Conservation (phyloP, 108 stramenopile genomes). For the Mediolabrus comicus region DNA sequence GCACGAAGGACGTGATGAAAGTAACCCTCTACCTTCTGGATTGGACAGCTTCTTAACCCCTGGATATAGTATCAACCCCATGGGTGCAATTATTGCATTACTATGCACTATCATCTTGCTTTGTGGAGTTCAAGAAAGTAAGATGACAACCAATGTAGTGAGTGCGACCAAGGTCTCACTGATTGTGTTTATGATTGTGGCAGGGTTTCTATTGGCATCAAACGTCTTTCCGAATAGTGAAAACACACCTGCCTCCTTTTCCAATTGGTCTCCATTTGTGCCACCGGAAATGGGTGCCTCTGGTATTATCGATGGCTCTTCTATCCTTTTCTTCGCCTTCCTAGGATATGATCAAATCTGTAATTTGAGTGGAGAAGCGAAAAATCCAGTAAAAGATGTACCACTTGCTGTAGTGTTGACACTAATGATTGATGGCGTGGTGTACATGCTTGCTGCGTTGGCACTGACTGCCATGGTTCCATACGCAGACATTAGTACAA, state of each 20-base stretch:
- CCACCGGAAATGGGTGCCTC: conserved; percentile 42
- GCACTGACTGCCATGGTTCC: conserved; percentile 76
- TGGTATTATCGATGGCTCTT: conserved; percentile 45
- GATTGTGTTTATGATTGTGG: conserved; percentile 73
- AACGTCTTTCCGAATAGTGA: conserved; percentile 9
- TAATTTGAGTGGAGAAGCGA: conserved; percentile 76
- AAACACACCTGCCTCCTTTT: conserved; percentile 19
- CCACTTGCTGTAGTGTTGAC: conserved; percentile 78
- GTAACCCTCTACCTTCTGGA: not conserved
- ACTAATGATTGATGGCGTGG: conserved; percentile 56
- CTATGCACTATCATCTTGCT: conserved; percentile 52
- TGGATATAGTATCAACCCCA: conserved; percentile 55
- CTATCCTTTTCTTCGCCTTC: conserved; percentile 81
- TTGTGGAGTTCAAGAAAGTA: conserved; percentile 73
- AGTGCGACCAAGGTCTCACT: conserved; percentile 73
- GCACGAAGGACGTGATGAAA: conserved; percentile 4
- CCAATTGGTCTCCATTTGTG: conserved; percentile 36
- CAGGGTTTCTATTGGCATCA: conserved; percentile 55
- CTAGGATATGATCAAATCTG: conserved; percentile 89
- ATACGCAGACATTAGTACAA: conserved; percentile 53
- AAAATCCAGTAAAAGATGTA: conserved; percentile 70
- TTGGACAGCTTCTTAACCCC: conserved; percentile 16
- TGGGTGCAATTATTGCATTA: conserved; percentile 58
- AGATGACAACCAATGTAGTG: conserved; percentile 73
- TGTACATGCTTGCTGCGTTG: conserved; percentile 74